A percentile compares a stretch with the other conserved stretches of the same genome.
Evolutionary conservation across 176 grass and related monocot genomes (phyloP).

Genomic region (Avena insularis): DNA sequence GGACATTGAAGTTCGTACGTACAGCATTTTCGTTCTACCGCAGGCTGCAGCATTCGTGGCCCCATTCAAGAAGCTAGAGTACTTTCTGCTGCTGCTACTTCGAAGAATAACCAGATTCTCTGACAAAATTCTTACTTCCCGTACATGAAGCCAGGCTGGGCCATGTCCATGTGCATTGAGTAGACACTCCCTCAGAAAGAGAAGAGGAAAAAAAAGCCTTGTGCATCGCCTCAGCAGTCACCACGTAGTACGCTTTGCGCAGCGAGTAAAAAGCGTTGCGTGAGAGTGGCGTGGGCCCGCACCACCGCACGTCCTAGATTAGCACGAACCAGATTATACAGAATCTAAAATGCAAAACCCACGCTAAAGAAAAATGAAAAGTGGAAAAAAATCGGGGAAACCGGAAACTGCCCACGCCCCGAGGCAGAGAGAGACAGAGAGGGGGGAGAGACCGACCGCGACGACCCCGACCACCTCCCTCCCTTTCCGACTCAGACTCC

Average conservation of each 20-base stretch:
- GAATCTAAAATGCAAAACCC: conserved; percentile 36
- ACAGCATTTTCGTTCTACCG: too few relatives aligned
- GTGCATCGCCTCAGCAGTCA: background rate
- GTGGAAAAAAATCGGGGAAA: background rate
- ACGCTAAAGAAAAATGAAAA: conserved; percentile 1
- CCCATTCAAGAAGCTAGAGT: too few relatives aligned
- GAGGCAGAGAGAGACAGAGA: background rate
- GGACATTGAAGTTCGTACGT: too few relatives aligned
- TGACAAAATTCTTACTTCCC: too few relatives aligned
- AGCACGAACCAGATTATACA: conserved; percentile 28
- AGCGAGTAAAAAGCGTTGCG: conserved; percentile 5
- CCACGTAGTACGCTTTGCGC: background rate
- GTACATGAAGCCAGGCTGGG: too few relatives aligned
- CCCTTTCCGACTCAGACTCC: conserved; percentile 1
- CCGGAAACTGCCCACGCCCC: conserved; percentile 13
- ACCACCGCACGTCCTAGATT: conserved; percentile 46
- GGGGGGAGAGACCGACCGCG: background rate
- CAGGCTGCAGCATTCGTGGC: too few relatives aligned
- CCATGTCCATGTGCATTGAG: too few relatives aligned
- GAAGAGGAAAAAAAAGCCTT: background rate
- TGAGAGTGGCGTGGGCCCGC: conserved; percentile 20
- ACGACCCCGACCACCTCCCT: conserved; percentile 39
- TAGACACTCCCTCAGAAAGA: background rate
- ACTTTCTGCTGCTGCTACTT: too few relatives aligned
- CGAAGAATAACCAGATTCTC: too few relatives aligned